Evolutionary conservation across 78 protist genomes (phyloP).

Genomic region (Dictyostelium discoideum): dicty_2.7 NC_007088.5:7919001-7919500

Average conservation of each 20-base stretch:
- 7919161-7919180: not conserved
- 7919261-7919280: not conserved
- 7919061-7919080: not conserved
- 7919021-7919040: too few relatives aligned
- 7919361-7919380: too few relatives aligned
- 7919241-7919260: not conserved
- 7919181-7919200: constrained; percentile 4
- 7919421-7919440: too few relatives aligned
- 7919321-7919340: not conserved
- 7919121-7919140: not conserved
- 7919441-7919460: not conserved
- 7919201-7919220: constrained; percentile 30
- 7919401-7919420: not conserved
- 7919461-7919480: not conserved
- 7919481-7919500: not conserved
- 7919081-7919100: not conserved
- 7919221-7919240: not conserved
- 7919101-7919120: constrained; percentile 13
- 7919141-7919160: not conserved
- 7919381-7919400: not conserved
- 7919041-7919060: too few relatives aligned
- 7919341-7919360: not conserved
- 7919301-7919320: not conserved
- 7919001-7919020: not conserved
- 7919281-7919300: constrained; percentile 14